phyloP scores from a whole-genome alignment of 305 asterid species.

The Striga hermonthica region DNA sequence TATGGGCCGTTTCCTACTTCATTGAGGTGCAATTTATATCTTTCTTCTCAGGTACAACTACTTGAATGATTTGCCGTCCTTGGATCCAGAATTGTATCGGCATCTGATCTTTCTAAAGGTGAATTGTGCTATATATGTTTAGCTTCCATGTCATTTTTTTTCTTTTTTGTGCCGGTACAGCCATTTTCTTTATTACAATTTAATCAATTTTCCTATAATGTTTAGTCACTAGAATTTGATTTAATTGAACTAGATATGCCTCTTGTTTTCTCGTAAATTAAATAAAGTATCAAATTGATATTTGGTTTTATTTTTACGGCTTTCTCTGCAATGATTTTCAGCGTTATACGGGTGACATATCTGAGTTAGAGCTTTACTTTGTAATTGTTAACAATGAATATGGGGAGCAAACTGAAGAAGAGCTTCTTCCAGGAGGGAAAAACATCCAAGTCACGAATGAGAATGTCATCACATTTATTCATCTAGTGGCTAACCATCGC shows the following conservation, averaged over 20 bases:
- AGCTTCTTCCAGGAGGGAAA: conserved; percentile 86
- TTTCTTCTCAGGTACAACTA: conserved; percentile 72
- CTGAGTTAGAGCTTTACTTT: conserved; percentile 84
- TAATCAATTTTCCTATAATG: neutral
- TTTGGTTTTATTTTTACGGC: conserved; percentile 14
- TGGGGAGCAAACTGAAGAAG: conserved; percentile 97
- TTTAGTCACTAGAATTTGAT: neutral
- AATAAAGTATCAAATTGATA: neutral
- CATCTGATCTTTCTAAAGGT: conserved; percentile 94
- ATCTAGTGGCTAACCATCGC: conserved; percentile 91
- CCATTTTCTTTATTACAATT: neutral
- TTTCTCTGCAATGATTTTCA: conserved; percentile 44
- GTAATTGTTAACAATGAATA: conserved; percentile 86
- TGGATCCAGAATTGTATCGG: conserved; percentile 95
- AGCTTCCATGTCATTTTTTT: neutral
- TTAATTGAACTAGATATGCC: neutral
- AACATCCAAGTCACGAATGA: conserved; percentile 76
- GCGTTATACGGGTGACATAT: conserved; percentile 73
- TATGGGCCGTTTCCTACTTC: conserved; percentile 9
- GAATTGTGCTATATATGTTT: conserved; percentile 25
- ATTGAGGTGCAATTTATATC: conserved; percentile 25
- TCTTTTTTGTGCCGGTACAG: neutral
- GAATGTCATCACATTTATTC: conserved; percentile 89
- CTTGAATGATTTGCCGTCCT: conserved; percentile 92
- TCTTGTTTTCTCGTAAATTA: neutral